These are phyloP conservation scores for Salvia splendens DNA, from an alignment of 257 asterid genomes.

Conservation along the genomic window DNA sequence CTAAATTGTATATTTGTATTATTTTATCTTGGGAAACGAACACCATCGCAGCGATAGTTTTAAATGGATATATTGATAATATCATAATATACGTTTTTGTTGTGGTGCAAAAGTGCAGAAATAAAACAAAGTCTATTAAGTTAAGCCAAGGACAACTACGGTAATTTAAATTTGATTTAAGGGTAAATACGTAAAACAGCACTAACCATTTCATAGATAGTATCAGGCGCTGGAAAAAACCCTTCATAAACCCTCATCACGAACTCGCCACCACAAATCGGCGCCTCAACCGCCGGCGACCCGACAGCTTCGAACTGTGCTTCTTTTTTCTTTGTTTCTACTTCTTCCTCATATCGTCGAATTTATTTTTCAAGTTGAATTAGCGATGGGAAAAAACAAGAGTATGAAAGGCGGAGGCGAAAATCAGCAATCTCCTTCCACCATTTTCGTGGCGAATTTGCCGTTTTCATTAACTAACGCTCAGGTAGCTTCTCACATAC, in stretches of 20 bases:
- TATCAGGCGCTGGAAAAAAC: slow-evolving; percentile 24
- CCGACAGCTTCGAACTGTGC: not conserved
- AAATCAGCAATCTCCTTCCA: slow-evolving; percentile 65
- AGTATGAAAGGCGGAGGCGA: slow-evolving; percentile 44
- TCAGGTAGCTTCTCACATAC: slow-evolving; percentile 47
- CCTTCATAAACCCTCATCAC: slow-evolving; percentile 28
- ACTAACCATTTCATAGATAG: too few relatives aligned
- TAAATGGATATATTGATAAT: too few relatives aligned
- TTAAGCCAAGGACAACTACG: too few relatives aligned
- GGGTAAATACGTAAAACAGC: too few relatives aligned
- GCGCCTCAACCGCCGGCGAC: slow-evolving; percentile 32
- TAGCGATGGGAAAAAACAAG: slow-evolving; percentile 70
- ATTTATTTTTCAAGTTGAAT: not conserved
- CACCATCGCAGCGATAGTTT: too few relatives aligned
- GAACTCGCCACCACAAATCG: slow-evolving; percentile 26
- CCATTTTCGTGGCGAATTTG: slow-evolving; percentile 76
- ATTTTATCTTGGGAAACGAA: too few relatives aligned
- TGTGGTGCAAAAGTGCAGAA: too few relatives aligned
- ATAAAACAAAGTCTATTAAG: too few relatives aligned
- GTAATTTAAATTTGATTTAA: too few relatives aligned
- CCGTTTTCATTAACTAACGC: slow-evolving; percentile 72
- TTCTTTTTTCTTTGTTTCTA: too few relatives aligned
- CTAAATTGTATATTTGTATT: too few relatives aligned
- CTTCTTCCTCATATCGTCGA: not conserved
- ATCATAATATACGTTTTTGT: too few relatives aligned